Evolutionary conservation across 2,329 filamentous ascomycete species (phyloP).

Genomic region (Aspergillus sp.): DNA sequence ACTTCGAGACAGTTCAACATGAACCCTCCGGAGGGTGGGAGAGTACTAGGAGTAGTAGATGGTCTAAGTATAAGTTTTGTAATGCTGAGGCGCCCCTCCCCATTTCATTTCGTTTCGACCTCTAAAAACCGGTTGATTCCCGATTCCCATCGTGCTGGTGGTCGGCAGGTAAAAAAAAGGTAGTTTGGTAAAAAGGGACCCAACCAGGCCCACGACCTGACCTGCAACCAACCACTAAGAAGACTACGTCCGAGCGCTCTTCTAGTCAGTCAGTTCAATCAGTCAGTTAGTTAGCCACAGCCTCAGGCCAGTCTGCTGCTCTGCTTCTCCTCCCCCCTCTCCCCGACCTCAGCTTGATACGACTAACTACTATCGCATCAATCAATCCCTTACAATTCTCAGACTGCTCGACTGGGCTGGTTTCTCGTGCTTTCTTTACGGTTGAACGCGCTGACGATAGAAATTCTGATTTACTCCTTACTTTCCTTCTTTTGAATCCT

Average conservation of each 20-base stretch:
- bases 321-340: neutral
- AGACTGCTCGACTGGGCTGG: no score
- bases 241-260: constrained; percentile 21
- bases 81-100: neutral
- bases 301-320: neutral
- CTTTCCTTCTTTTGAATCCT: no score
- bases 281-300: constrained; percentile 15
- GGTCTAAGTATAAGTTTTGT: neutral
- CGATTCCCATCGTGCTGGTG: constrained; percentile 1
- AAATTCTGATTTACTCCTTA: no score
- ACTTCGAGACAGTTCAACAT: neutral
- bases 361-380: constrained; percentile 2
- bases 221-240: neutral
- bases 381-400: no score
- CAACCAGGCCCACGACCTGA: constrained; percentile 12
- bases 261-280: neutral
- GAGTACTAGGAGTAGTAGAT: neutral
- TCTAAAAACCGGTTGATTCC: neutral
- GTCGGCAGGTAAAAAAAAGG: neutral
- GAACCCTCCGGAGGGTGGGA: neutral
- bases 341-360: neutral
- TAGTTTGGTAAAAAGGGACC: neutral
- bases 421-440: no score
- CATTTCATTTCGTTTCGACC: neutral
- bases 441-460: no score